phyloP scores from a whole-genome alignment of 78 protist species.

The Planoprotostelium fungivorum region DNA sequence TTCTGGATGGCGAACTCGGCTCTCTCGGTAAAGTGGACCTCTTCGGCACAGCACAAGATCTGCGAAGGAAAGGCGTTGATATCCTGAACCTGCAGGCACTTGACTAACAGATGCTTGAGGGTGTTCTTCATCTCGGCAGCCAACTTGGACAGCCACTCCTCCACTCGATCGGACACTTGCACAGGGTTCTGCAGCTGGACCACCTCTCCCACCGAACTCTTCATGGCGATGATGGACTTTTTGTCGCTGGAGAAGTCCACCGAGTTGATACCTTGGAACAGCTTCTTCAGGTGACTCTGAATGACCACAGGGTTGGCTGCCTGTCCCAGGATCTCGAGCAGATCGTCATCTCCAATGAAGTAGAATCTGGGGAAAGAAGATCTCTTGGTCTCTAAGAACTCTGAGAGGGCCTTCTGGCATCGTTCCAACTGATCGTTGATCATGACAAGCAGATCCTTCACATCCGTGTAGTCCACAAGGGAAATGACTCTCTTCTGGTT shows the following conservation, averaged over 20 bases:
- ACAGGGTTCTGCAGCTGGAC: slow-evolving; percentile 76
- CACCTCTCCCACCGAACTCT: slow-evolving; percentile 80
- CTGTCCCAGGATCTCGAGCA: slow-evolving; percentile 97
- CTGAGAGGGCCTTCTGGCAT: slow-evolving; percentile 93
- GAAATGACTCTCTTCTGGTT: slow-evolving; percentile 65
- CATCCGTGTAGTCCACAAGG: slow-evolving; percentile 60
- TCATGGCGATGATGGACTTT: slow-evolving; percentile 56
- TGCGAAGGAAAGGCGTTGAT: slow-evolving; percentile 64
- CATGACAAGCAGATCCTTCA: slow-evolving; percentile 71
- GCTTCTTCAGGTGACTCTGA: slow-evolving; percentile 90
- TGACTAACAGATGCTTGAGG: slow-evolving; percentile 44
- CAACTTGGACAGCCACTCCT: slow-evolving; percentile 76
- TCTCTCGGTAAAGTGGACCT: slow-evolving; percentile 39
- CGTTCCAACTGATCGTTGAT: slow-evolving; percentile 68
- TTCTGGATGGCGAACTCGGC: slow-evolving; percentile 41
- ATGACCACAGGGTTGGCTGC: slow-evolving; percentile 62
- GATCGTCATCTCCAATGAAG: slow-evolving; percentile 98
- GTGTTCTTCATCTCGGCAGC: slow-evolving; percentile 77
- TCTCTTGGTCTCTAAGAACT: slow-evolving; percentile 94
- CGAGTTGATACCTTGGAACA: slow-evolving; percentile 93
- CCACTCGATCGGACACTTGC: slow-evolving; percentile 23
- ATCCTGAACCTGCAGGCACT: slow-evolving; percentile 23
- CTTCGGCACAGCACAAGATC: slow-evolving; percentile 60
- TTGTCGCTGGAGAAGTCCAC: slow-evolving; percentile 44
- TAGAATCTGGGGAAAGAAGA: slow-evolving; percentile 95